Evolutionary conservation across 805 yeast species (phyloP), one percentile per base, ranked within the genome.

Genomic region (Scheffersomyces amazonensis): DNA sequence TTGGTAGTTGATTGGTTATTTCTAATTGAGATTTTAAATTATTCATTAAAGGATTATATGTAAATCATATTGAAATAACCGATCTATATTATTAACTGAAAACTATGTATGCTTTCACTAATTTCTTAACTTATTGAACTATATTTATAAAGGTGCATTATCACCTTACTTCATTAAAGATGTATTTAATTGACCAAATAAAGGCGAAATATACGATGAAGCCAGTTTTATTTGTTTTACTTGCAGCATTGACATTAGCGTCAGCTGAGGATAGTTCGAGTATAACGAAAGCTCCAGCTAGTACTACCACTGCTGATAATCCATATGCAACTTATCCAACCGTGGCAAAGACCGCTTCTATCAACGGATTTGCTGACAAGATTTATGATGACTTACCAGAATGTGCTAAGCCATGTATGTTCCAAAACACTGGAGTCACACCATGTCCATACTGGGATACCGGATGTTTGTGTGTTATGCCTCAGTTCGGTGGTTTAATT

Each of bases 381-480:
- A 62, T 72, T 37, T 60, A 56, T 40, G 49, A 46, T 19, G 37
- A 46, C 5, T 52, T 71, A 20, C 77, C 78, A 20, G 33, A 48
- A 2, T 73, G 77, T 53, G 78, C 77, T 27, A 42, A 54, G 37
- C 44, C 54, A 3, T 72, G 78, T 53, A 44, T 51, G 27, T 34
- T 12, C 22, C 51, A 54, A 22, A 49, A 58, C 19, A 60, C 66
- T 10, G 53, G 58, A 24, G 69, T 63, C 36, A 73, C 78, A 5
- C 76, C 76, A 16, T 72, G 78, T 46, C 78, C 78, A 32, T 69
- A 71, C 52, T 71, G 76, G 76, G 77, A 71, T 46, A 68, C 76
- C 20, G 77, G 77, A 7, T 71, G 77, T 43, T 59, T 71, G 34
- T 71, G 76, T 49, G 71, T 70, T 21, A 69, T 71, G 73, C 69